Evolutionary conservation across 352 stramenopile genomes (phyloP), one percentile per base, ranked within the genome.

Genomic region (Pythium folliculosum): DNA sequence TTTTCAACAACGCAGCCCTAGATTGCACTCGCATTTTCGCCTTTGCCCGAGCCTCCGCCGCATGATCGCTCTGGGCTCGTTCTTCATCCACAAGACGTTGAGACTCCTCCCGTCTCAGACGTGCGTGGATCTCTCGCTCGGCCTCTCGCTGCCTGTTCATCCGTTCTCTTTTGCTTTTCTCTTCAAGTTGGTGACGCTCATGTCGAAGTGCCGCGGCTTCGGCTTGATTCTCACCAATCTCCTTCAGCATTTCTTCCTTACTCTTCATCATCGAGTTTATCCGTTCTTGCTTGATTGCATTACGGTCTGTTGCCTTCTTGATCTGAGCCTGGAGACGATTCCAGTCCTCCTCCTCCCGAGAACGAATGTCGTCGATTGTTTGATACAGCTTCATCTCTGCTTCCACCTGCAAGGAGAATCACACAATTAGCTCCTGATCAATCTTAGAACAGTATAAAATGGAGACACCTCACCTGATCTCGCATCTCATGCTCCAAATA

Each of bases 71-170:
- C 10, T 76, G 76, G 21, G 21, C 63, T 37, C 78, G 81, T 63
- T 91, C 82, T 1, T 88, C 77, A 14, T 83, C 71, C 51, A 84
- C 76, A 60, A 89, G 73, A 19, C 37, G 77, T 5, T 58, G 68
- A 51, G 80, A 77, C 35, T 91, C 82, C 57, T 91, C 82, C 19
- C 80, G 61, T 0, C 72, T 73, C 12, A 91, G 57, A 8, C 77
- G 69, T 10, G 69, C 67, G 27, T 78, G 72, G 38, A 91, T 67
- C 14, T 64, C 69, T 30, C 73, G 63, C 44, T 91, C 78, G 6
- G 77, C 82, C 38, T 89, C 80, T 70, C 73, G 72, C 25, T 86
- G 82, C 4, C 74, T 72, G 19, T 77, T 73, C 4, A 69, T 23
- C 0, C 77, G 78, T 55, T 87, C 78, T 49, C 77, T 74, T 23